Base-by-base conservation (phyloP, 2,329 filamentous ascomycete species). In the Apiospora rasikravindrae region DNA sequence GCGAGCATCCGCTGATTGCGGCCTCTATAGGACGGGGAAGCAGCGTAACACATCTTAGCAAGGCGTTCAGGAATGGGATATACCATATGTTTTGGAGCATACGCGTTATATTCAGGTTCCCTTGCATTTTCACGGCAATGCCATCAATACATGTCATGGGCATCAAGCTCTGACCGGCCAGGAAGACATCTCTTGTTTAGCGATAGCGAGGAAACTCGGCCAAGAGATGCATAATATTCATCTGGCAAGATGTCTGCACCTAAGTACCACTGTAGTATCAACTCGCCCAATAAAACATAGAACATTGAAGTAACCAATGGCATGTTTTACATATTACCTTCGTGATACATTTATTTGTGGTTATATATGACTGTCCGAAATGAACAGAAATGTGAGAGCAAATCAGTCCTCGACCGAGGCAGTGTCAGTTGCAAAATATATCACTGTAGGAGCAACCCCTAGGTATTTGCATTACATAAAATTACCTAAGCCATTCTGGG, bases 11-110 rank as follows among this genome's bases (percentile, higher is more conserved):
- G 53, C 33, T 7, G 33, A 19, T 37, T 64, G 57, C n/a, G 19
- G 33, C 57, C 57, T 64, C 26, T 40, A 61, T 64, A 64, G 57
- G 57, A 64, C 22, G 22, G 33, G 33, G 33, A 64, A 64, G 57
- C 57, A 64, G 57, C 33, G 57, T 40, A n/a, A n/a, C 33, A n/a
- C 33, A 37, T 64, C 16, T n/a, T 40, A 64, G 57, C 57, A 64
- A 64, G 57, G 57, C 57, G 57, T 64, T 64, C 57, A 64, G 57
- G 57, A 64, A 64, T 64, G 57, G 57, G 57, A 64, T 64, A 64
- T 64, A 64, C 33, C 57, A 64, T 64, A 40, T 64, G 57, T 64
- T 64, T 64, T 37, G 57, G 57, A 64, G 57, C 33, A 64, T 64
- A 64, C 33, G 57, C 22, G 33, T 10, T 64, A 40, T 64, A 37